Base-by-base conservation (phyloP, 805 yeast species). In the Yarrowia bubula region DNA sequence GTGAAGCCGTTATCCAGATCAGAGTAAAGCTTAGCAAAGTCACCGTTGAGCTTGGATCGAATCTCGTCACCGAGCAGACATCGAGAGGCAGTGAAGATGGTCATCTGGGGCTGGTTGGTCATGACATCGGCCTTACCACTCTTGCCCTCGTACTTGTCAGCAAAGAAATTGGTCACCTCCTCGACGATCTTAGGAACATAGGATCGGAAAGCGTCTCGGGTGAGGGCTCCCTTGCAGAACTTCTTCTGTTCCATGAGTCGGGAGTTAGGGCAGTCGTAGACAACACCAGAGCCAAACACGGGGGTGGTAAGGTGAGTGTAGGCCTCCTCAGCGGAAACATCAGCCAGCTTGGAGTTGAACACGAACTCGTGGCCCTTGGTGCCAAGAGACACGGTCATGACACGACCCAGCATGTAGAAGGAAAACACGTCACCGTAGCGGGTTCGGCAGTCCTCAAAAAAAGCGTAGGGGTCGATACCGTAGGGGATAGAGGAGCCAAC, bases 221-320 rank as follows among this genome's bases (percentile, higher is more conserved):
- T 89, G 71, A 95, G 82, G 22, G 97, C 96, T 64, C 84, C 84
- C 78, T 95, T 95, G 68, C 92, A 96, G 73, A 95, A 95, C 80
- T 92, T 95, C 85, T 95, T 95, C 78, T 95, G 99, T 76, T 95
- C 99, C 99, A 95, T 95, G 73, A 95, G 84, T 70, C 92, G 86
- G 72, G 86, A 79, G 79, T 95, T 95, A 68, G 99, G 91, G 78
- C 98, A 93, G 79, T 95, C 99, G 75, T 95, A 95, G 63, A 95
- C 89, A 64, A 95, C 99, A 72, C 98, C 99, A 73, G 92, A 86
- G 71, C 99, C 99, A 71, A 95, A 95, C 14, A 92, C 97, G 13
- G 99, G 99, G n/a, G 98, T 93, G n/a, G 99, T 95, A 77, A 95
- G 83, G 75, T 92, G 97, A 68, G 87, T 83, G 79, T 95, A 95